Conservation (phyloP, 2,329 filamentous ascomycete species). For the Orbilia blumenaviensis region DNA sequence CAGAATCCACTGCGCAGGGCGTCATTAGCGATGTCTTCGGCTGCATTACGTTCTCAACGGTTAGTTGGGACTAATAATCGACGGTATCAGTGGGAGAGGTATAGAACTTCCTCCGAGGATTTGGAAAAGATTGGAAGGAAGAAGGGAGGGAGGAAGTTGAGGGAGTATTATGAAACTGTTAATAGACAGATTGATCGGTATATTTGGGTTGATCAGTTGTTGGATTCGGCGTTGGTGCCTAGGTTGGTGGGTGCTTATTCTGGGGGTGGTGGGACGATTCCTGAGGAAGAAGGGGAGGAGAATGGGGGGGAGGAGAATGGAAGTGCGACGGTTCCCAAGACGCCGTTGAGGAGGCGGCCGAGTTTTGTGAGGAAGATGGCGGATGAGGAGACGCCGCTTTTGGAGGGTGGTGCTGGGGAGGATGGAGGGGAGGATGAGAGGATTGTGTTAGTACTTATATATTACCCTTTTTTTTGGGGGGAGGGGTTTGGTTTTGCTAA, state of each 20-base stretch:
- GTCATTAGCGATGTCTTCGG: constrained; percentile 27
- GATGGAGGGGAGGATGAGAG: constrained; percentile 41
- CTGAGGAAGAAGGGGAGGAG: constrained; percentile 20
- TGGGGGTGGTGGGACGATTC: constrained; percentile 7
- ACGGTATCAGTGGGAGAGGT: constrained; percentile 83
- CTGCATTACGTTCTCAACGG: constrained; percentile 61
- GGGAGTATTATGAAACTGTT: constrained; percentile 86
- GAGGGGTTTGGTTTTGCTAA: background rate
- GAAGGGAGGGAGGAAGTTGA: constrained; percentile 75
- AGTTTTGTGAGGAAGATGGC: constrained; percentile 80
- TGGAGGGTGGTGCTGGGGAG: constrained; percentile 60
- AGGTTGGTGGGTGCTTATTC: constrained; percentile 75
- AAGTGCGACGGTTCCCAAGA: background rate
- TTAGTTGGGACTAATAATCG: constrained; percentile 90
- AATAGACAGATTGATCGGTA: constrained; percentile 92
- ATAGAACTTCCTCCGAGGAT: constrained; percentile 83
- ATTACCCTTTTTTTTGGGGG: background rate
- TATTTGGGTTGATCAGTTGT: constrained; percentile 86
- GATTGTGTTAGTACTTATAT: constrained; percentile 53
- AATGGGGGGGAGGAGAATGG: background rate
- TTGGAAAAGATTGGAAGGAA: constrained; percentile 76
- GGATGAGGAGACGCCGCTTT: constrained; percentile 74
- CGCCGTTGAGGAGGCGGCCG: constrained; percentile 60
- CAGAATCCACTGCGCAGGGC: constrained; percentile 25
- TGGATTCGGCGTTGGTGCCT: constrained; percentile 92